Base-by-base conservation (phyloP, 768 basidiomycete genomes). In the Suillus plorans region DNA sequence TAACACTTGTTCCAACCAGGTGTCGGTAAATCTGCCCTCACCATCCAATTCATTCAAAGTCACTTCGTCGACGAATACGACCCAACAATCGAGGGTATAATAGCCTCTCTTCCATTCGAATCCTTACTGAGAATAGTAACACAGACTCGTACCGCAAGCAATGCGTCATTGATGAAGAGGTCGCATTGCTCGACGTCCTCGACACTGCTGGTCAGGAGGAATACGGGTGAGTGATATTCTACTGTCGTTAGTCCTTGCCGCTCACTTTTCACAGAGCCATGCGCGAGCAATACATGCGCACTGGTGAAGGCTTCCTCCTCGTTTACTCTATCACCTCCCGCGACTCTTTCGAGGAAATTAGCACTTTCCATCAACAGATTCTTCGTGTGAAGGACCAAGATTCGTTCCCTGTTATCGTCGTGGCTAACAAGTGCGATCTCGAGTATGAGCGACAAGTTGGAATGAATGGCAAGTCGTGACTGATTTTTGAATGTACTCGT, bases 231-330 rank as follows among this genome's bases (percentile, higher is more conserved):
- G 90, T 84, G 49, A 7, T 44, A 50, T 49, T n/a, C 63, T 31
- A 66, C 63, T 63, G 52, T 55, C 31, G 14, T 56, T 37, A 34
- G 56, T 64, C 39, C 60, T 42, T 69, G 63, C 52, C 37, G 44
- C 44, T 28, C 44, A 25, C 39, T 16, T 60, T 67, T 22, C 65
- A 60, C 74, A 96, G 94, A 64, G 97, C 97, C 28, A 98, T 99
- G 97, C 90, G 97, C 56, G 97, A 99, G 74, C 97, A 98, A 73
- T 99, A 99, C 81, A 99, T 98, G 95, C 89, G 95, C 61, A 95
- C 95, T 34, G 97, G 97, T 66, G 96, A 99, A 78, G 97, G 96
- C 13, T 99, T 99, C 84, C 86, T 99, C 50, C 88, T 99, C 67
- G 95, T 98, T 64, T 99, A 99, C 79, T 95, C 94, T 60, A 98